Percentiles rank a stretch among this genome's conserved stretches.
phyloP scores from a whole-genome alignment of 805 yeast genomes.

The Metschnikowia continentalis region DNA sequence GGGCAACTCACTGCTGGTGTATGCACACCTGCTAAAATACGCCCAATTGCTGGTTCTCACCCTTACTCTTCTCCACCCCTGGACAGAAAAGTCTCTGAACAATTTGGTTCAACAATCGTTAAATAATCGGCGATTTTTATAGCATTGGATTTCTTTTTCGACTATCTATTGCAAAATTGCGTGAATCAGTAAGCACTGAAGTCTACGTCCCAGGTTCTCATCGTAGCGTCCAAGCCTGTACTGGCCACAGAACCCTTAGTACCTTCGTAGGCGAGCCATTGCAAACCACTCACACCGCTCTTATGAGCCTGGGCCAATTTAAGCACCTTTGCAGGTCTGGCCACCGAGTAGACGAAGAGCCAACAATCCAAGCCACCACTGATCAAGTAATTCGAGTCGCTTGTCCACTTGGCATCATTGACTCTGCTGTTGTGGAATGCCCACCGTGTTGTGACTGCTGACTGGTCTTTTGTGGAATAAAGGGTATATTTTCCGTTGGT shows the following conservation, averaged over 20 bases:
- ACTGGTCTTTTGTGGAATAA: constrained; percentile 50
- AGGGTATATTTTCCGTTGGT: constrained; percentile 80
- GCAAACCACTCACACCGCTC: constrained; percentile 74
- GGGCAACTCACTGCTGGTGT: neutral
- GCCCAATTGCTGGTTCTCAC: neutral
- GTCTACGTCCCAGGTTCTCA: constrained; percentile 66
- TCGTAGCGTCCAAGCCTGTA: constrained; percentile 77
- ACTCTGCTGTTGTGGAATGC: constrained; percentile 88
- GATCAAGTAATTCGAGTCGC: constrained; percentile 65
- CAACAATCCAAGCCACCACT: constrained; percentile 84
- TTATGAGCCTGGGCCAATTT: constrained; percentile 79
- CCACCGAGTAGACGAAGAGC: constrained; percentile 73
- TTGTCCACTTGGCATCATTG: constrained; percentile 73
- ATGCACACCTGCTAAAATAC: neutral
- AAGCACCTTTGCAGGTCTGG: constrained; percentile 70
- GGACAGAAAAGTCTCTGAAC: neutral
- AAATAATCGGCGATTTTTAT: too few relatives aligned
- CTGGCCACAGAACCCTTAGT: constrained; percentile 46
- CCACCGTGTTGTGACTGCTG: constrained; percentile 84
- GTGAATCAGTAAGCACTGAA: constrained; percentile 13
- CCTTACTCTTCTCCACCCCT: neutral
- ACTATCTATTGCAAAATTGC: too few relatives aligned
- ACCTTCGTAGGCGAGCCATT: constrained; percentile 53
- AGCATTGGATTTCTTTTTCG: too few relatives aligned
- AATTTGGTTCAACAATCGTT: too few relatives aligned